phyloP scores from a whole-genome alignment of 2,329 filamentous ascomycete genomes.

The Podosphaera xanthii region DNA sequence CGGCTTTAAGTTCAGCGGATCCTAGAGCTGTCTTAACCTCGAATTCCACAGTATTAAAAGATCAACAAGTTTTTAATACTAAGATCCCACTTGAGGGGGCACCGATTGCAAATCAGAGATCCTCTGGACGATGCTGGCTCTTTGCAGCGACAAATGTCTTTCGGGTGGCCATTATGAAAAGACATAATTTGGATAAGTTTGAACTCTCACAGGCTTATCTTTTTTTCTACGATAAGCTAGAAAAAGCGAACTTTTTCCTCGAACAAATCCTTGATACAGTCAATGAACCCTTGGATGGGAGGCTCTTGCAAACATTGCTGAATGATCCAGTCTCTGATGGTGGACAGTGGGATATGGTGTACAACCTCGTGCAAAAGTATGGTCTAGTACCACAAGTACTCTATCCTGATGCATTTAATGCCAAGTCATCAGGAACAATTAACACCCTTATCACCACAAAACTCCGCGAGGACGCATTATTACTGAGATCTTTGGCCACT shows the following conservation, averaged over 20 bases:
- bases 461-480: conserved; percentile 64
- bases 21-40: conserved; percentile 43
- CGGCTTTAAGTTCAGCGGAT: conserved; percentile 45
- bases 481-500: conserved; percentile 34
- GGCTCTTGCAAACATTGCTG: conserved; percentile 50
- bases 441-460: conserved; percentile 61
- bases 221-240: conserved; percentile 87
- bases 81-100: conserved; percentile 61
- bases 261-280: conserved; percentile 62
- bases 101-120: conserved; percentile 67
- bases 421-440: conserved; percentile 44
- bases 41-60: conserved; percentile 35
- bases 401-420: conserved; percentile 67
- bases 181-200: conserved; percentile 53
- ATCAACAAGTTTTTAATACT: conserved; percentile 66
- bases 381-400: conserved; percentile 64
- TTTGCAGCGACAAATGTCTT: conserved; percentile 86
- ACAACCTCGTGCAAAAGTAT: conserved; percentile 68
- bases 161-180: conserved; percentile 69
- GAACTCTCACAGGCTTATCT: conserved; percentile 75
- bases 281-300: conserved; percentile 43
- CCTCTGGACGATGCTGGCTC: conserved; percentile 72
- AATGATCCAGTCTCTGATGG: conserved; percentile 51
- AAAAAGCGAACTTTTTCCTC: conserved; percentile 77
- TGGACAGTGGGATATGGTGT: conserved; percentile 83